Conservation (phyloP, 768 basidiomycete species). For the Termitomyces sp. region DNA sequence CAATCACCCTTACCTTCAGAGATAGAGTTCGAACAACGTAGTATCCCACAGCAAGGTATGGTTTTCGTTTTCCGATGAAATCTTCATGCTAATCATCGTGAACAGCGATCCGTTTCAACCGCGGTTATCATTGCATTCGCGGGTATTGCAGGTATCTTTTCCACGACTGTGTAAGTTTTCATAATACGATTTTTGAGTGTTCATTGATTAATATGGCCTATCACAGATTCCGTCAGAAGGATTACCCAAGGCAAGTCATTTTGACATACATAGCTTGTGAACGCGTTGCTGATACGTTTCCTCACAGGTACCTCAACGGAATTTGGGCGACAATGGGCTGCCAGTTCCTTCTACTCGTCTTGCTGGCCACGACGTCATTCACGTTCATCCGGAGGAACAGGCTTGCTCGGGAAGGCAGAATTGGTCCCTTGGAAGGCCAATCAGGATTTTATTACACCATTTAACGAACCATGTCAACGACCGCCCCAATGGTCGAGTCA, state of each 20-base stretch:
- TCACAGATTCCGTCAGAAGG: constrained; percentile 28
- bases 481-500: too few species aligned
- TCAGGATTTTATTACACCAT: constrained; percentile 41
- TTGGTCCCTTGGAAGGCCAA: constrained; percentile 32
- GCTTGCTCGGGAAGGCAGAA: constrained; percentile 30
- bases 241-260: constrained; percentile 29
- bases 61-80: neutral
- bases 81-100: neutral
- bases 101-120: constrained; percentile 35
- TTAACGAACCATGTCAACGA: constrained; percentile 20
- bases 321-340: constrained; percentile 36
- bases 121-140: constrained; percentile 35
- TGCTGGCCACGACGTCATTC: constrained; percentile 26
- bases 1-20: neutral
- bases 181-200: neutral
- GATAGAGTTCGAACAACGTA: constrained; percentile 35
- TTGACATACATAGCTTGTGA: neutral
- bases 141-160: constrained; percentile 39
- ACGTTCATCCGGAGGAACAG: constrained; percentile 30
- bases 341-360: constrained; percentile 31
- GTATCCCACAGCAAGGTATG: constrained; percentile 32
- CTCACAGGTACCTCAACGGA: constrained; percentile 24
- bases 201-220: neutral
- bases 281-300: neutral
- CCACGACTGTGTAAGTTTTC: constrained; percentile 30